phyloP scores from a whole-genome alignment of 768 basidiomycete genomes.

The Panellus pusillus region DNA sequence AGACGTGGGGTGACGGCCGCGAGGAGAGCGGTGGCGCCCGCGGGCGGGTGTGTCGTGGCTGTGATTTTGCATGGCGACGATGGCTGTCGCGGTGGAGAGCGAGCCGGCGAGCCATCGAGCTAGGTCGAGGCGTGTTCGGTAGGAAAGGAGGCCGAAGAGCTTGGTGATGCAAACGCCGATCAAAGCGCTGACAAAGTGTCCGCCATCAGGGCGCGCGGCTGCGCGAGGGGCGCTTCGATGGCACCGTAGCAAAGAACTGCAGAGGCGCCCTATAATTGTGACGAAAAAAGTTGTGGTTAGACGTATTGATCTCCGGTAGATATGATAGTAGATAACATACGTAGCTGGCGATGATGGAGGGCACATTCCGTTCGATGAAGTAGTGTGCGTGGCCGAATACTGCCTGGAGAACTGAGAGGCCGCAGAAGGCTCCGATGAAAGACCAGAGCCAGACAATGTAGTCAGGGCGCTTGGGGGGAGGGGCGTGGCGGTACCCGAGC shows the following conservation, averaged over 20 bases:
- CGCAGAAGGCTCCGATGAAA: slow-evolving; percentile 51
- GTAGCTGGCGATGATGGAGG: slow-evolving; percentile 48
- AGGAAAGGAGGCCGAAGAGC: slow-evolving; percentile 46
- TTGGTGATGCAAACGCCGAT: slow-evolving; percentile 50
- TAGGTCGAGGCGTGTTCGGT: slow-evolving; percentile 41
- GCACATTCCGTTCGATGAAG: slow-evolving; percentile 46
- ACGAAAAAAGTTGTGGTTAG: neutral
- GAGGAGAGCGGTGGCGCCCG: slow-evolving; percentile 57
- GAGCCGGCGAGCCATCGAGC: slow-evolving; percentile 53
- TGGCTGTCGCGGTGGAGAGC: slow-evolving; percentile 17
- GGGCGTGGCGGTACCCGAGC: slow-evolving; percentile 43
- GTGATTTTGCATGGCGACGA: slow-evolving; percentile 56
- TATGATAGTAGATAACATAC: slow-evolving; percentile 30
- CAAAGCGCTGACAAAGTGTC: slow-evolving; percentile 52
- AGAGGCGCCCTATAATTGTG: slow-evolving; percentile 47
- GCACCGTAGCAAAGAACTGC: slow-evolving; percentile 56
- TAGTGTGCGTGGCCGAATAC: slow-evolving; percentile 48
- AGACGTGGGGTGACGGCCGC: slow-evolving; percentile 42
- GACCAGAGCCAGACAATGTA: slow-evolving; percentile 52
- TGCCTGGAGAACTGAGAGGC: slow-evolving; percentile 49
- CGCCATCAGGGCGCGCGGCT: slow-evolving; percentile 51
- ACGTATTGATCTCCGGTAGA: neutral
- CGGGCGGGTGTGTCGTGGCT: slow-evolving; percentile 53
- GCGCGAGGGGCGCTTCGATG: slow-evolving; percentile 52
- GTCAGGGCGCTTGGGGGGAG: slow-evolving; percentile 31